These are phyloP conservation scores for Guyanaporus albipodus DNA, from an alignment of 768 basidiomycete genomes.

Conservation along the genomic window DNA sequence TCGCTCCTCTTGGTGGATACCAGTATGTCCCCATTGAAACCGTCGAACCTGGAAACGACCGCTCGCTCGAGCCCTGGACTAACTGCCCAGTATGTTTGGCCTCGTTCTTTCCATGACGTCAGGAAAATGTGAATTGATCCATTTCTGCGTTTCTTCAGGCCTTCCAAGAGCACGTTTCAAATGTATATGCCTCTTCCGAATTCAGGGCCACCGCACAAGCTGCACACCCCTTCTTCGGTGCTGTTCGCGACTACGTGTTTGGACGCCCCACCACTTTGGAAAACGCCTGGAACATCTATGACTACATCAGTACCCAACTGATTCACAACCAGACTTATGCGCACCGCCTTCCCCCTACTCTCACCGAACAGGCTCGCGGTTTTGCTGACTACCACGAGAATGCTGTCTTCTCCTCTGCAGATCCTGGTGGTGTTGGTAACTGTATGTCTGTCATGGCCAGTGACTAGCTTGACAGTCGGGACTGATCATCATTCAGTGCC, in stretches of 20 bases:
- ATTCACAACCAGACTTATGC: constrained; percentile 82
- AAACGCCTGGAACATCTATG: constrained; percentile 77
- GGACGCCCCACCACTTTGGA: constrained; percentile 63
- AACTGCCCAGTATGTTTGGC: constrained; percentile 45
- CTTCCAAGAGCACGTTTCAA: constrained; percentile 60
- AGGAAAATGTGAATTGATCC: constrained; percentile 10
- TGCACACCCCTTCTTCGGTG: constrained; percentile 62
- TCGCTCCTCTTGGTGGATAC: constrained; percentile 76
- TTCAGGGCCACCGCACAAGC: constrained; percentile 60
- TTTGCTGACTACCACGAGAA: constrained; percentile 80
- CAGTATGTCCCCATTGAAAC: constrained; percentile 88
- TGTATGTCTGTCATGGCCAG: constrained; percentile 43
- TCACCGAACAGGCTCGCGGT: constrained; percentile 68
- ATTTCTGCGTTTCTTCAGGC: constrained; percentile 34
- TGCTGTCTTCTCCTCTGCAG: constrained; percentile 62
- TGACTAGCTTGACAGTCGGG: background rate
- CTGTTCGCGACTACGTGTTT: constrained; percentile 66
- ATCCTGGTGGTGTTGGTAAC: constrained; percentile 70
- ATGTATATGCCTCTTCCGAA: constrained; percentile 56
- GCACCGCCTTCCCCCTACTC: constrained; percentile 73
- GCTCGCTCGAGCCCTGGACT: constrained; percentile 80
- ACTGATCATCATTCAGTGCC: constrained; percentile 52
- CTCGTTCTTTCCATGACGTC: background rate
- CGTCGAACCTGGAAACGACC: constrained; percentile 80
- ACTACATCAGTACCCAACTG: constrained; percentile 72